Percentiles rank a stretch among this genome's conserved stretches.
Evolutionary conservation across 345 rosid species (phyloP).

Genomic region (Heritiera fomes): DNA sequence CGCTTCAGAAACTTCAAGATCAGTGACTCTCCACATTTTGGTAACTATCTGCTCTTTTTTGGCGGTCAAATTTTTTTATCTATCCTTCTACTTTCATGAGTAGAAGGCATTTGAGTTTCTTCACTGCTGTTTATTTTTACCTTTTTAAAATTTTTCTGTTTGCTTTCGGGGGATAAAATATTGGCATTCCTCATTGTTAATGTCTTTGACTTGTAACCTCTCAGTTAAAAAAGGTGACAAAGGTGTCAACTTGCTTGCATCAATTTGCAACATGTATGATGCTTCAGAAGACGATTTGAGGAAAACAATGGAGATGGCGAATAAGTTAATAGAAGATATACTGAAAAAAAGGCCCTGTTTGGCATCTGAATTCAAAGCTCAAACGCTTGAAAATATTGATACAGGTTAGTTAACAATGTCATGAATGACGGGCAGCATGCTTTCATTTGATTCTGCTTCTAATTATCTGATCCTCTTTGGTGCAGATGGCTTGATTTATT

Average conservation of each 20-base stretch:
- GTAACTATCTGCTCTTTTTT: constrained; percentile 38
- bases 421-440: not conserved
- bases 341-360: constrained; percentile 57
- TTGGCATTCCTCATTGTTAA: constrained; percentile 13
- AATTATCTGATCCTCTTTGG: constrained; percentile 19
- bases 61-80: not conserved
- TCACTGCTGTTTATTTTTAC: constrained; percentile 2
- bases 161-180: not conserved
- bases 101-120: not conserved
- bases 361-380: constrained; percentile 63
- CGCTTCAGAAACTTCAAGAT: constrained; percentile 72
- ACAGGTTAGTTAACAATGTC: constrained; percentile 44
- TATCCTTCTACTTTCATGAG: not conserved
- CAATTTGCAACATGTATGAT: constrained; percentile 74
- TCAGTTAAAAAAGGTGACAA: constrained; percentile 74
- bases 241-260: constrained; percentile 75
- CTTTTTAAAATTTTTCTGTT: constrained; percentile 11
- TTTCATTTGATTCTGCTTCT: constrained; percentile 19
- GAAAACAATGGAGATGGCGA: constrained; percentile 65
- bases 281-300: constrained; percentile 80
- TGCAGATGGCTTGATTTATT: constrained; percentile 87
- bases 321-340: constrained; percentile 58
- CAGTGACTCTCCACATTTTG: constrained; percentile 60
- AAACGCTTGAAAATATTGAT: constrained; percentile 63
- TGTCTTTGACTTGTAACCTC: constrained; percentile 21